Conservation (phyloP, 2,329 filamentous ascomycete species). For the Aspergillus quadrilineatus region DNA sequence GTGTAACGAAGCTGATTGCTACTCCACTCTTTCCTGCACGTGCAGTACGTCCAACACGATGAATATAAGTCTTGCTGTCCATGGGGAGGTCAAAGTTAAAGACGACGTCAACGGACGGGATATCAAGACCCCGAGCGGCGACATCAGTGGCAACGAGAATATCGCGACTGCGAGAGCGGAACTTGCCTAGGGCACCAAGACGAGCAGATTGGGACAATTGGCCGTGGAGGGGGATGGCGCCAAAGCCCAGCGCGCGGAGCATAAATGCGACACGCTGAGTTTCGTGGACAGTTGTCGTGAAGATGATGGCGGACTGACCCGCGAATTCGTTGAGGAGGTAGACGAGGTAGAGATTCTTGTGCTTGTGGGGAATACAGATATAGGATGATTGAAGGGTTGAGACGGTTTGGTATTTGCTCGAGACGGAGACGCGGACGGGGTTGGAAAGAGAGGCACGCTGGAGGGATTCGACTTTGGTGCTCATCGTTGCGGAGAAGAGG, state of each 20-base stretch:
- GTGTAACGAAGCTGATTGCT: conserved; percentile 77
- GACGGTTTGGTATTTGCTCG: conserved; percentile 86
- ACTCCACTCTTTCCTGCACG: conserved; percentile 81
- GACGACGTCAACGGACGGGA: conserved; percentile 84
- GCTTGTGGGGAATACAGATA: conserved; percentile 78
- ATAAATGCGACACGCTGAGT: conserved; percentile 82
- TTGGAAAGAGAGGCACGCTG: conserved; percentile 86
- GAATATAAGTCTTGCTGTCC: conserved; percentile 87
- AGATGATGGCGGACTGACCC: conserved; percentile 85
- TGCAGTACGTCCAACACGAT: conserved; percentile 83
- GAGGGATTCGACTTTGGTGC: conserved; percentile 85
- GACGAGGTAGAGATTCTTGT: conserved; percentile 88
- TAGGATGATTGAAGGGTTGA: conserved; percentile 83
- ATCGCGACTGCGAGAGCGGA: conserved; percentile 74
- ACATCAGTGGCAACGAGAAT: conserved; percentile 90
- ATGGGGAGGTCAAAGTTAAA: conserved; percentile 81
- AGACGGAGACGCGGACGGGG: conserved; percentile 79
- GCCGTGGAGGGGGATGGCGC: conserved; percentile 88
- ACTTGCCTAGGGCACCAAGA: conserved; percentile 85
- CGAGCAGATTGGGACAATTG: conserved; percentile 86
- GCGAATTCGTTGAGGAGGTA: conserved; percentile 81
- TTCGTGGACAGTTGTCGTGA: conserved; percentile 88
- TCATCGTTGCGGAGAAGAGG: conserved; percentile 93
- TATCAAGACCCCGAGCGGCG: conserved; percentile 89
- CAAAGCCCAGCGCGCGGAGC: conserved; percentile 79